A percentile compares a stretch with the other conserved stretches of the same genome.
These are phyloP conservation scores for Choiromyces venosus DNA, from an alignment of 495 filamentous ascomycete species.

Conservation along the genomic window DNA sequence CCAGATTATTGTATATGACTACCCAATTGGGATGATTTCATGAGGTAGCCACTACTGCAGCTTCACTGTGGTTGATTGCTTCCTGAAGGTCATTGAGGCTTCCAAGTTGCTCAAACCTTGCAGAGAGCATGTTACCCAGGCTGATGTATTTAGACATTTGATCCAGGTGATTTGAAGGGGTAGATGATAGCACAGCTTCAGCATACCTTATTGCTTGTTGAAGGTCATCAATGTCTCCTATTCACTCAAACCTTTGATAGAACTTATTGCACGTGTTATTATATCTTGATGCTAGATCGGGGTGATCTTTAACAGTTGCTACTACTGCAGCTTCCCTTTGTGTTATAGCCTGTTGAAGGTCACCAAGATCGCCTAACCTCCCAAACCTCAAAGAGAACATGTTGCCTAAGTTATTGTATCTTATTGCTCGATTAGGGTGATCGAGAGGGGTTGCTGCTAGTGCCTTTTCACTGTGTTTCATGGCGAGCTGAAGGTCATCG, in stretches of 20 bases:
- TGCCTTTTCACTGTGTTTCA: neutral
- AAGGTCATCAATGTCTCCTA: too few relatives aligned
- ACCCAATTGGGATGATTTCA: neutral
- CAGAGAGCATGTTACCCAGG: neutral
- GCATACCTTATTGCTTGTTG: too few relatives aligned
- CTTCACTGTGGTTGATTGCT: neutral
- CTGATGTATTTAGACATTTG: neutral
- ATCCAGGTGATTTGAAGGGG: neutral
- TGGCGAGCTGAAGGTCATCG: neutral
- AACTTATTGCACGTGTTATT: too few relatives aligned
- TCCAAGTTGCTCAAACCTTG: neutral
- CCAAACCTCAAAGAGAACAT: neutral
- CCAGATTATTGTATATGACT: neutral
- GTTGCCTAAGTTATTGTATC: too few relatives aligned
- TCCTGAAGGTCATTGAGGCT: neutral
- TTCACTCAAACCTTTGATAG: too few relatives aligned
- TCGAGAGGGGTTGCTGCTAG: neutral
- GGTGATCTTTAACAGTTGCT: neutral
- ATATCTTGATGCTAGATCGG: neutral
- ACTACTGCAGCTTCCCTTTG: neutral
- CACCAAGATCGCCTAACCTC: neutral
- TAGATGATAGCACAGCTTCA: neutral
- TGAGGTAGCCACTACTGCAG: conserved; percentile 1
- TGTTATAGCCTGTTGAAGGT: neutral
- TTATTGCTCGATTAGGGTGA: neutral